A percentile compares a stretch with the other conserved stretches of the same genome.
These are phyloP conservation scores for Oehlia diaphana DNA, from an alignment of 192 early-diverging fungal species.

Conservation along the genomic window DNA sequence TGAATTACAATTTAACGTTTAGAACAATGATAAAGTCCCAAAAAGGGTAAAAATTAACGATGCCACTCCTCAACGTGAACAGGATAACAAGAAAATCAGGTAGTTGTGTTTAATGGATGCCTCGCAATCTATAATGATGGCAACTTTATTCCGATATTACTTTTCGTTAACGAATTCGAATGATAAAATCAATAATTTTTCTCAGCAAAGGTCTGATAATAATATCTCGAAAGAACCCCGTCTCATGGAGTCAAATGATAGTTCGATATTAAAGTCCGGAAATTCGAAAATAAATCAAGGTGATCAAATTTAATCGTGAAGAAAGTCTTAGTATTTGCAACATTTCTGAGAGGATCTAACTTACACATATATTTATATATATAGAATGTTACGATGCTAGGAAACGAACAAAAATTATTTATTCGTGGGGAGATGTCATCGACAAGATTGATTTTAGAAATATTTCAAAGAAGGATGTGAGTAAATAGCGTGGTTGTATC, in stretches of 20 bases:
- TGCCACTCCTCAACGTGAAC: too few relatives aligned
- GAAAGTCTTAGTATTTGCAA: constrained; percentile 13
- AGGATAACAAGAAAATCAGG: too few relatives aligned
- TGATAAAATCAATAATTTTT: too few relatives aligned
- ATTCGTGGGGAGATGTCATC: constrained; percentile 17
- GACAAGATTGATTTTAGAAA: constrained; percentile 28
- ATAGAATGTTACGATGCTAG: constrained; percentile 22
- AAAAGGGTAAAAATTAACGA: not conserved
- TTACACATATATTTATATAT: constrained; percentile 14
- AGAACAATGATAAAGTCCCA: constrained; percentile 12
- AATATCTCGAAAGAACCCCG: too few relatives aligned
- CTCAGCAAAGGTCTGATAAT: too few relatives aligned
- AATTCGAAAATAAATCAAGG: constrained; percentile 4
- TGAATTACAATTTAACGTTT: constrained; percentile 20
- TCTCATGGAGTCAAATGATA: too few relatives aligned
- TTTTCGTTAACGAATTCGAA: too few relatives aligned
- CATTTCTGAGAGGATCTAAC: constrained; percentile 23
- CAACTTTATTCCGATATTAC: too few relatives aligned
- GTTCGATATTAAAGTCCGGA: not conserved
- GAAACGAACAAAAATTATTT: constrained; percentile 26
- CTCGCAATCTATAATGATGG: too few relatives aligned
- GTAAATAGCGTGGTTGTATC: constrained; percentile 21
- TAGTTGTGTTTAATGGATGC: too few relatives aligned
- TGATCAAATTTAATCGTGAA: not conserved
- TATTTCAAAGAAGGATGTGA: constrained; percentile 22